Evolutionary conservation across 1,284 basidiomycete genomes (phyloP).

Genomic region (Vanrija pseudolonga): DNA sequence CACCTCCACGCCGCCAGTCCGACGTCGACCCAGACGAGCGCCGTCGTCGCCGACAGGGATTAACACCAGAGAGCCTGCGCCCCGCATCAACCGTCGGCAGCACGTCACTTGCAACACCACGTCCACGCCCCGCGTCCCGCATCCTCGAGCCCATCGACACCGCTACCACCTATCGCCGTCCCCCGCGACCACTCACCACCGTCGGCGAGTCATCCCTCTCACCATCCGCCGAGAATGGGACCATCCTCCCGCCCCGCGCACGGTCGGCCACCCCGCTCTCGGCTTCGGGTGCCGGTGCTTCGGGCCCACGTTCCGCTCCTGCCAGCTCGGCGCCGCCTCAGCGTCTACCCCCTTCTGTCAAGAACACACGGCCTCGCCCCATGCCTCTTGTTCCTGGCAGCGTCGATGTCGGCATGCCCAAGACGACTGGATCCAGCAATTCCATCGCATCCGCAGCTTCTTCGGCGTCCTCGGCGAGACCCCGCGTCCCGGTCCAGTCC

Average conservation of each 20-base stretch:
- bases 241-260: no score
- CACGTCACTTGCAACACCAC: background rate
- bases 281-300: no score
- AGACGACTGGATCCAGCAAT: no score
- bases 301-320: no score
- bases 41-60: conserved; percentile 11
- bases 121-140: conserved; percentile 3
- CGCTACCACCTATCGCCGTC: background rate
- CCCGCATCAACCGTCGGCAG: conserved; percentile 1
- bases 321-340: no score
- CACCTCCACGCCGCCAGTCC: conserved; percentile 3
- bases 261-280: no score
- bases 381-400: no score
- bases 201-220: background rate
- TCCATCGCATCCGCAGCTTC: no score
- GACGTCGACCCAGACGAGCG: conserved; percentile 16
- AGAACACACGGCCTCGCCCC: no score
- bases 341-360: no score
- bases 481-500: conserved; percentile 23
- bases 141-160: background rate
- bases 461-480: background rate
- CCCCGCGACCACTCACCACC: background rate
- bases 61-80: conserved; percentile 13
- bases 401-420: no score
- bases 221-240: no score